Base-by-base conservation (phyloP, 192 early-diverging fungal species). In the Dispira parvispora region DNA sequence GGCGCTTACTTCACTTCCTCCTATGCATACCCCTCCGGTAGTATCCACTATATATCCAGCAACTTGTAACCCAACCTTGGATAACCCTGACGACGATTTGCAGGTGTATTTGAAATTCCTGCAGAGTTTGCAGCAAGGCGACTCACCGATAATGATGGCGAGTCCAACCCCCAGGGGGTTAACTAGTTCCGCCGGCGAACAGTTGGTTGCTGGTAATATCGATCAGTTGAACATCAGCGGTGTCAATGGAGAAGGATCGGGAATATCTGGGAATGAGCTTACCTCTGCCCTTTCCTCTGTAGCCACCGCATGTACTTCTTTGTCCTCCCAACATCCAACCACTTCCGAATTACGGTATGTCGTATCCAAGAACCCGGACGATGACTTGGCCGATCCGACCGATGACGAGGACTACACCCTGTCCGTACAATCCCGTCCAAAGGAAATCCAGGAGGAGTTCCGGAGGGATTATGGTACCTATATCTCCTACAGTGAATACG, bases 371-470 rank as follows among this genome's bases (percentile, higher is more conserved):
- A 50, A 2, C 10, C 23, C 23, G 47, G 47, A 21, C 47, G 47
- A 50, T 50, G 47, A 5, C 2, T 16, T 21, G 23, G 23, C 23
- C 10, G 54, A 60, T 14, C 57, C 42, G 18, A 60, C 32, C 42
- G 57, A 60, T n/a, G 57, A 60, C 14, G 57, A 42, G 12, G 57
- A 60, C 38, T 60, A 60, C 21, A 14, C 14, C 8, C 14, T 44
- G 14, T 10, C 11, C 8, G 14, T 14, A 13, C 32, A 18, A 43
- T 10, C 13, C 42, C 12, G 38, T 13, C 23, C 16, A 2, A 21
- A 10, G 6, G 57, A 60, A 25, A 42, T n/a, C 16, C 11, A 27
- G 12, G 57, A 60, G 32, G 57, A 60, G 57, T 43, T 25, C 14
- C 57, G 57, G 6, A 32, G 45, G 14, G 57, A 60, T 43, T 60